Base-by-base conservation (phyloP, 73 alveolate species). In the Stentor roeselii region DNA sequence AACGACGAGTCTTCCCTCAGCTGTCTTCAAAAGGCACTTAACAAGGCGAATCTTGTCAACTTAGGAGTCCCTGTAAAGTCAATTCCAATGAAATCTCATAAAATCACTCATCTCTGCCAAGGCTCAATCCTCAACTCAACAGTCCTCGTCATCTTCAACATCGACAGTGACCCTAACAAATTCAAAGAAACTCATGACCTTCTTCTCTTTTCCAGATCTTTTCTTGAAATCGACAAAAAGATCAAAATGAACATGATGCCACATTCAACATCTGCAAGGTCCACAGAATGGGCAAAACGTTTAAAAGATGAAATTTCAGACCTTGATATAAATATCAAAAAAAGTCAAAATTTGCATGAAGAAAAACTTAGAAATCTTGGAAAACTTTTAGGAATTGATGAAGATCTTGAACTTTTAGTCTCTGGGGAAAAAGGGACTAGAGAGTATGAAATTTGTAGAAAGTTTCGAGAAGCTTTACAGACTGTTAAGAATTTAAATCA, bases 161-260 rank as follows among this genome's bases (percentile, higher is more conserved):
- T 67, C 21, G 80, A 67, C 37, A 67, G 42, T 27, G 80, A 67
- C 42, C 80, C 80, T 27, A 34, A 11, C 2, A 67, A 67, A 67
- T 67, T 21, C 37, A 67, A 32, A 21, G 80, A 67, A 67, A 30
- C 80, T 30, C 27, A 32, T 21, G 41, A 67, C 14, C 27, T 67
- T 32, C 41, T 67, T n/a, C 27, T 21, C 34, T 67, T 30, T 67
- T 15, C 21, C 27, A 67, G 34, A 67, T n/a, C 50, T 14, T 27
- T 67, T 27, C 11, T 32, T 27, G 80, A 67, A 67, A 67, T 67
- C 34, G 80, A 67, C 37, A 67, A n/a, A 67, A 67, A 67, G 11
- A 67, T 67, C 80, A 67, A 67, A 2, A n/a, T 21, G 14, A 34
- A n/a, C 41, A 21, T 67, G n/a, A 67, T 67, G 80, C 37, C n/a